These are phyloP conservation scores for Alternaria postmessia DNA, from an alignment of 2,329 filamentous ascomycete species.

Conservation along the genomic window DNA sequence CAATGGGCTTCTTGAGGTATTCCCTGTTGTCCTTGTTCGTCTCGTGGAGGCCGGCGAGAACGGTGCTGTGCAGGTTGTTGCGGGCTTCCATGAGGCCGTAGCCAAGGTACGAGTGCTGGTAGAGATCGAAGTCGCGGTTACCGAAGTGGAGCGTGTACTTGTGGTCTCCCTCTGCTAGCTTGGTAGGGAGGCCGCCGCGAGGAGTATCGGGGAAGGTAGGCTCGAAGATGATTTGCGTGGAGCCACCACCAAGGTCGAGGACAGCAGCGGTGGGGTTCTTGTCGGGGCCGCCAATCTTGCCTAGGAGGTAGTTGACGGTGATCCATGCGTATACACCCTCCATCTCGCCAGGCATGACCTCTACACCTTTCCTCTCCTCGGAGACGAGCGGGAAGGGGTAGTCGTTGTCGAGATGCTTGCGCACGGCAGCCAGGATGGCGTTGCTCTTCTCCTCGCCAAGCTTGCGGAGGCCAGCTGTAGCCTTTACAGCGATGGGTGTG, in stretches of 20 bases:
- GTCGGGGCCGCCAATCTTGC: slow-evolving; percentile 94
- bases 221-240: slow-evolving; percentile 98
- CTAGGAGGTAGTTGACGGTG: slow-evolving; percentile 96
- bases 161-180: slow-evolving; percentile 88
- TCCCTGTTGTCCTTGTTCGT: slow-evolving; percentile 63
- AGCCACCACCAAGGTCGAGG: slow-evolving; percentile 95
- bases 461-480: slow-evolving; percentile 90
- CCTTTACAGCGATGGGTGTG: slow-evolving; percentile 96
- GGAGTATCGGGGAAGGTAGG: slow-evolving; percentile 82
- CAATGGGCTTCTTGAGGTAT: slow-evolving; percentile 75
- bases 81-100: slow-evolving; percentile 97
- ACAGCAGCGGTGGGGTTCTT: slow-evolving; percentile 90
- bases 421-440: slow-evolving; percentile 85
- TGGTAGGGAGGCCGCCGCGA: slow-evolving; percentile 82
- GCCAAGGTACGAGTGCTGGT: slow-evolving; percentile 97
- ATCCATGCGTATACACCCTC: slow-evolving; percentile 99
- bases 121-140: slow-evolving; percentile 88
- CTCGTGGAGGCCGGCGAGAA: slow-evolving; percentile 76
- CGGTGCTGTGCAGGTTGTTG: slow-evolving; percentile 78
- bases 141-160: slow-evolving; percentile 93
- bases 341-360: slow-evolving; percentile 97
- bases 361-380: slow-evolving; percentile 82
- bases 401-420: slow-evolving; percentile 80
- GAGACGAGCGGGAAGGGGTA: slow-evolving; percentile 96
- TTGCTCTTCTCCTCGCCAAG: slow-evolving; percentile 82